These are phyloP conservation scores for Delonix regia DNA, from an alignment of 306 rosid species.

Conservation along the genomic window DNA sequence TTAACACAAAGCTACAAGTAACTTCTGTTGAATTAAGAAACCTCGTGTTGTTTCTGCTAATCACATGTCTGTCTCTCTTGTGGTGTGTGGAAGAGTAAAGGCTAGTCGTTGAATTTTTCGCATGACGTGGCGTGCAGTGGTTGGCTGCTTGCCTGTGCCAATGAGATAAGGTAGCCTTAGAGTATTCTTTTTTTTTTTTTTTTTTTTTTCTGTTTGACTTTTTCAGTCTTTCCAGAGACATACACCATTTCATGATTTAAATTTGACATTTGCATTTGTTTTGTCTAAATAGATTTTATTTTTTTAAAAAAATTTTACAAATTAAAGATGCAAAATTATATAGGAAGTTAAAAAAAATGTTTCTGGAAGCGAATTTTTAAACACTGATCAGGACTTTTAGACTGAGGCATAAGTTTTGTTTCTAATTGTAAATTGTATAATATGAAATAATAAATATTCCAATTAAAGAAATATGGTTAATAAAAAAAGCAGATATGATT, in stretches of 20 bases:
- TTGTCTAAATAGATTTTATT: background rate
- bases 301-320: too few relatives aligned
- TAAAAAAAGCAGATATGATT: too few relatives aligned
- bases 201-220: too few relatives aligned
- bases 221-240: background rate
- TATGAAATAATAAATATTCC: too few relatives aligned
- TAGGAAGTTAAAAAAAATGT: too few relatives aligned
- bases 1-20: background rate
- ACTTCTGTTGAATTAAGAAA: constrained; percentile 12
- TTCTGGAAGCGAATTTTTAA: too few relatives aligned
- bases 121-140: constrained; percentile 35
- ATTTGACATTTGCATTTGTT: background rate
- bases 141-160: constrained; percentile 27
- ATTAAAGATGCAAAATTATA: too few relatives aligned
- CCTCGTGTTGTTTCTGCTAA: constrained; percentile 22
- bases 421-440: too few relatives aligned
- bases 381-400: too few relatives aligned
- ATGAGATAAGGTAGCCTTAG: constrained; percentile 39
- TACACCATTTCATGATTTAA: background rate
- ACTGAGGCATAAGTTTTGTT: too few relatives aligned
- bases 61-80: constrained; percentile 36
- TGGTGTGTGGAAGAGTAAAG: background rate
- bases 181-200: too few relatives aligned
- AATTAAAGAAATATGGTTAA: too few relatives aligned
- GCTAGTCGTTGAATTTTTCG: background rate